Evolutionary conservation across 371 early-diverging fungal genomes (phyloP).

Genomic region (Mucor ambiguus): DNA sequence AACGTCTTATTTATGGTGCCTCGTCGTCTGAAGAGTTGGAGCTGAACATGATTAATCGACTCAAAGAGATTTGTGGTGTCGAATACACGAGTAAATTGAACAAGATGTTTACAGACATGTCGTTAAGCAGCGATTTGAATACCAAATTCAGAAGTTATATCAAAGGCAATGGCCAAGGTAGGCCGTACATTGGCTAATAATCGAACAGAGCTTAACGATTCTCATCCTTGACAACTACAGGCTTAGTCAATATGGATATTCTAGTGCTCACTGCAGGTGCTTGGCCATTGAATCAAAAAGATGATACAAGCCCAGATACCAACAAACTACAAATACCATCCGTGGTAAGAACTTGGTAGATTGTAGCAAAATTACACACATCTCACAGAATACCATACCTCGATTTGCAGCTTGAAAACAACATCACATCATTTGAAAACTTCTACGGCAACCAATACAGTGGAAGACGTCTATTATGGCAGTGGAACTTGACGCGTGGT

Average conservation of each 20-base stretch:
- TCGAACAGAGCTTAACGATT: background rate
- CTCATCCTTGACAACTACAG: background rate
- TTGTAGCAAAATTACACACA: background rate
- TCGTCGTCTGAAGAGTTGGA: conserved; percentile 87
- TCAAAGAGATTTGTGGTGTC: conserved; percentile 90
- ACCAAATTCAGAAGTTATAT: conserved; percentile 41
- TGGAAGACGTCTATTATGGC: conserved; percentile 88
- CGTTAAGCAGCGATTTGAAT: conserved; percentile 83
- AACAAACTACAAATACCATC: conserved; percentile 62
- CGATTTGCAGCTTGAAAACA: conserved; percentile 62
- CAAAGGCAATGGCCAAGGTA: conserved; percentile 50
- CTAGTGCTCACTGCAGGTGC: conserved; percentile 87
- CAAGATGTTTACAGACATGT: conserved; percentile 93
- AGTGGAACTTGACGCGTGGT: conserved; percentile 83
- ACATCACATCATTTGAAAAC: conserved; percentile 68
- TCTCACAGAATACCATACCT: background rate
- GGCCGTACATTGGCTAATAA: background rate
- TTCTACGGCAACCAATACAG: conserved; percentile 77
- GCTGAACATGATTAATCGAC: conserved; percentile 78
- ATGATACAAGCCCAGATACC: conserved; percentile 46
- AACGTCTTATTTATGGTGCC: conserved; percentile 76
- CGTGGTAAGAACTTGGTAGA: conserved; percentile 49
- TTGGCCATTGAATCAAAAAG: conserved; percentile 81
- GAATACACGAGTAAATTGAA: conserved; percentile 92
- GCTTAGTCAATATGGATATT: conserved; percentile 73